Evolutionary conservation across 1,284 basidiomycete species (phyloP), one percentile per base, ranked within the genome.

Genomic region (Fomitopsis pinicola): DNA sequence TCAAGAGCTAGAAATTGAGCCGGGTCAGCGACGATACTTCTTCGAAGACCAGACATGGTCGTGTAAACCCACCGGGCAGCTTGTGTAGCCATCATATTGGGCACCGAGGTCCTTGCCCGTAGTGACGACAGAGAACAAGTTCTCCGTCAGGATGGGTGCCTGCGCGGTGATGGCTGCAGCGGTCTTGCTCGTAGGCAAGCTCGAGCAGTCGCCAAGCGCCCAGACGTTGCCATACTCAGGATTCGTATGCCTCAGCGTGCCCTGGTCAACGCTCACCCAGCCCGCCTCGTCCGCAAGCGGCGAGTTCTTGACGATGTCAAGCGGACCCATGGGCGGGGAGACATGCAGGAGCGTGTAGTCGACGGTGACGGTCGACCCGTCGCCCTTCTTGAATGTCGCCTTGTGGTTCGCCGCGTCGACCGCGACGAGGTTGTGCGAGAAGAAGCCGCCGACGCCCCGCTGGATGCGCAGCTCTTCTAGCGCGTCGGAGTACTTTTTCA

Each of bases 141-240:
- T 99, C 75, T 97, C 92, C 1, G 91, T 87, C 55, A 98, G 80
- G 2, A 99, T 89, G n/a, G 97, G 97, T 0, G 92, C 88, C 74
- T 99, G 94, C 0, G 86, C 86, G 1, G 92, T 95, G 70, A 98
- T 92, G 1, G 96, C 97, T 2, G 97, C 96, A 0, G 92, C 94
- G 1, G 97, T 99, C 82, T 97, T 99, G 75, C 92, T 95, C 14
- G 95, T 98, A 6, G 96, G 95, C 48, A 97, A 77, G 57, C 88
- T 93, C 30, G 93, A 92, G 65, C 91, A 92, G 72, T 99, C 97
- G 30, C 97, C 97, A 22, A 97, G 72, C 8, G 92, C 84, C 75
- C 96, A 98, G 38, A 98, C 83, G 75, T 98, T 98, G 60, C 80
- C 76, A 72, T 79, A 92, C 69, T 87, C 85, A 3, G 86, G 81